These are phyloP conservation scores for Pestalotiopsis sp. DNA, from an alignment of 2,329 filamentous ascomycete genomes.

Conservation along the genomic window DNA sequence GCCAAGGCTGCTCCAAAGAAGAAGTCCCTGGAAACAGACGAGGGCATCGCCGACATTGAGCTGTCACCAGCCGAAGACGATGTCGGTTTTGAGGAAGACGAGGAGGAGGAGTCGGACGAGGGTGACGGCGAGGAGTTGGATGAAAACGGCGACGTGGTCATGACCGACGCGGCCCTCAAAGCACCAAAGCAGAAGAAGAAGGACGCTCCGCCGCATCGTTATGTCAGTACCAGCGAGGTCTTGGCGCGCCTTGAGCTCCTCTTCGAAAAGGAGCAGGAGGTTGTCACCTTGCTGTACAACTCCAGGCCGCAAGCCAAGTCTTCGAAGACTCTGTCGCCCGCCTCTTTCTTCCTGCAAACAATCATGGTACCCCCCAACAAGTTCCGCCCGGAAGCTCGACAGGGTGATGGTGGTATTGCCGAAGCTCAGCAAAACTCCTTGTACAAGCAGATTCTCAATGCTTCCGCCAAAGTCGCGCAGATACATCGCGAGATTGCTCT, in stretches of 20 bases:
- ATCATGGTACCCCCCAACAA: conserved; percentile 90
- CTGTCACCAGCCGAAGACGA: conserved; percentile 46
- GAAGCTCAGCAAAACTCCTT: conserved; percentile 88
- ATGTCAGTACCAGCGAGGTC: conserved; percentile 83
- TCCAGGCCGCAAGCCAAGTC: conserved; percentile 67
- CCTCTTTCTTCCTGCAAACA: conserved; percentile 93
- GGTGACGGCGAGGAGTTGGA: conserved; percentile 50
- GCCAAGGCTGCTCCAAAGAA: conserved; percentile 33
- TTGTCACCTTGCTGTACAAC: conserved; percentile 84
- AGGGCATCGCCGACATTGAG: conserved; percentile 71
- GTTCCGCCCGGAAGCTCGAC: conserved; percentile 84
- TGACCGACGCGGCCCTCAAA: conserved; percentile 50
- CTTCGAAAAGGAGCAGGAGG: conserved; percentile 85
- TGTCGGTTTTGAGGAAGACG: conserved; percentile 44
- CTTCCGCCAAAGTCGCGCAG: conserved; percentile 72
- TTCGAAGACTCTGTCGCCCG: conserved; percentile 67
- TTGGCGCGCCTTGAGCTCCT: conserved; percentile 76
- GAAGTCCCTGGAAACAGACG: conserved; percentile 58
- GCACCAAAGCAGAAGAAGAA: conserved; percentile 36
- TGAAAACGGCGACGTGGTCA: conserved; percentile 60
- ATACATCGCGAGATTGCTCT: conserved; percentile 71
- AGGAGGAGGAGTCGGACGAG: conserved; percentile 44
- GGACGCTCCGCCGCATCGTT: conserved; percentile 60
- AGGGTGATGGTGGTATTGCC: conserved; percentile 78
- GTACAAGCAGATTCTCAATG: conserved; percentile 82